These are phyloP conservation scores for Alternaria triticina DNA, from an alignment of 2,329 filamentous ascomycete species.

Conservation along the genomic window DNA sequence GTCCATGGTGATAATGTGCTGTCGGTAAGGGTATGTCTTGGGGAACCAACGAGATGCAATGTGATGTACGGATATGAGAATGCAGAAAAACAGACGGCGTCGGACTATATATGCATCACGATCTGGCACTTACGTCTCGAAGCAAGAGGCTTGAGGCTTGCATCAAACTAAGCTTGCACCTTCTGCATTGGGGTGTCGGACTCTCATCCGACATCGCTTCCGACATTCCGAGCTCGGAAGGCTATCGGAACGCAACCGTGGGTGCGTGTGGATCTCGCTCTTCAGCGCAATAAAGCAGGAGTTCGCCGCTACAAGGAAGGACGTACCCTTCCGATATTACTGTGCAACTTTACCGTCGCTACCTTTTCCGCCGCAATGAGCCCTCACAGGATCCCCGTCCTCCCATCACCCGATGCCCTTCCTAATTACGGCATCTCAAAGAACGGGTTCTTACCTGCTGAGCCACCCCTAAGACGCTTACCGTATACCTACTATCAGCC, in stretches of 20 bases:
- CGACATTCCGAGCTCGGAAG: slow-evolving; percentile 13
- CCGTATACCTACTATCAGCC: slow-evolving; percentile 85
- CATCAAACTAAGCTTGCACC: slow-evolving; percentile 17
- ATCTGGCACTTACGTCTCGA: slow-evolving; percentile 15
- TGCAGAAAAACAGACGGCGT: background rate
- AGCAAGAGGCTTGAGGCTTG: slow-evolving; percentile 7
- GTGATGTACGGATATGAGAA: background rate
- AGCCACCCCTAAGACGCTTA: slow-evolving; percentile 73
- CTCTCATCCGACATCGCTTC: background rate
- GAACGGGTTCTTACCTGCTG: slow-evolving; percentile 80
- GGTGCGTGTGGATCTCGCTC: background rate
- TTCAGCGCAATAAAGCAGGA: slow-evolving; percentile 24
- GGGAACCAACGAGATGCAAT: background rate
- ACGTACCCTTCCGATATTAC: slow-evolving; percentile 5
- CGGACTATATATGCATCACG: slow-evolving; percentile 12
- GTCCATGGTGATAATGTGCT: slow-evolving; percentile 29
- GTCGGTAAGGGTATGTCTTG: background rate
- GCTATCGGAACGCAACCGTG: slow-evolving; percentile 1
- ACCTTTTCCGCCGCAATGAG: slow-evolving; percentile 29
- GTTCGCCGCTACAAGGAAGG: slow-evolving; percentile 16
- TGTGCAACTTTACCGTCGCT: background rate
- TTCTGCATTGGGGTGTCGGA: slow-evolving; percentile 23
- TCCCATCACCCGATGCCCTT: slow-evolving; percentile 49
- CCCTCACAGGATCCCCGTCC: slow-evolving; percentile 31
- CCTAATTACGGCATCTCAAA: slow-evolving; percentile 79